These are phyloP conservation scores for Auriscalpium vulgare DNA, from an alignment of 768 basidiomycete genomes.

Conservation along the genomic window DNA sequence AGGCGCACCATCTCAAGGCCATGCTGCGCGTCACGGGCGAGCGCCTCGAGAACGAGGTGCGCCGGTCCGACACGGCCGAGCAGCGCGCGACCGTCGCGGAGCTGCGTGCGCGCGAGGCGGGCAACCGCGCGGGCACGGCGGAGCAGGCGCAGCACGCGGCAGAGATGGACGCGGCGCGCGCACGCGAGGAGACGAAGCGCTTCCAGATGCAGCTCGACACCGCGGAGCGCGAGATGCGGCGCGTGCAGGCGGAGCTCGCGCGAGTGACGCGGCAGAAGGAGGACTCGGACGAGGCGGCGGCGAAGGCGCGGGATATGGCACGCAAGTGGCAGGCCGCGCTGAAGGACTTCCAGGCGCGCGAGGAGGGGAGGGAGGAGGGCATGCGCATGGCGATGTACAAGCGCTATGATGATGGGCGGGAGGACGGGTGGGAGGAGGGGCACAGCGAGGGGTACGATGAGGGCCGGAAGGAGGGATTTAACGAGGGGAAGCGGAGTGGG, in stretches of 20 bases:
- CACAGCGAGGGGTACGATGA: constrained; percentile 8
- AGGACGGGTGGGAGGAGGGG: constrained; percentile 14
- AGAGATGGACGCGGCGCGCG: constrained; percentile 12
- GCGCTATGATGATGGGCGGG: constrained; percentile 13
- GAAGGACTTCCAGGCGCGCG: constrained; percentile 12
- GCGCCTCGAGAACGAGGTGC: constrained; percentile 11
- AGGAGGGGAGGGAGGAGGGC: constrained; percentile 13
- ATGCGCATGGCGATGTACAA: constrained; percentile 9
- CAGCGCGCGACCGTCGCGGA: constrained; percentile 14
- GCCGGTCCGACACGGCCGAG: constrained; percentile 13
- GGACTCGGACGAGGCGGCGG: constrained; percentile 12
- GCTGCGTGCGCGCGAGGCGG: constrained; percentile 6
- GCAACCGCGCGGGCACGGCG: not conserved
- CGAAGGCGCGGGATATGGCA: constrained; percentile 14
- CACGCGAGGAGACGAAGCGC: constrained; percentile 14
- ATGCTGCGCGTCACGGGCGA: constrained; percentile 13
- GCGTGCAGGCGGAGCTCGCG: constrained; percentile 9
- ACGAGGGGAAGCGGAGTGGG: constrained; percentile 11
- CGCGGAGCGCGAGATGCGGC: constrained; percentile 13
- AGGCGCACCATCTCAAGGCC: constrained; percentile 14
- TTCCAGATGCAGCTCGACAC: constrained; percentile 15
- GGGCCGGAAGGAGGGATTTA: constrained; percentile 9
- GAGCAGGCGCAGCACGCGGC: constrained; percentile 13
- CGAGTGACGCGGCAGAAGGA: constrained; percentile 12
- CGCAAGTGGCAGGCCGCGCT: constrained; percentile 12